Percentiles rank a stretch among this genome's conserved stretches.
phyloP scores from a whole-genome alignment of 1,284 basidiomycete genomes.

The Cryptococcus sp. region DNA sequence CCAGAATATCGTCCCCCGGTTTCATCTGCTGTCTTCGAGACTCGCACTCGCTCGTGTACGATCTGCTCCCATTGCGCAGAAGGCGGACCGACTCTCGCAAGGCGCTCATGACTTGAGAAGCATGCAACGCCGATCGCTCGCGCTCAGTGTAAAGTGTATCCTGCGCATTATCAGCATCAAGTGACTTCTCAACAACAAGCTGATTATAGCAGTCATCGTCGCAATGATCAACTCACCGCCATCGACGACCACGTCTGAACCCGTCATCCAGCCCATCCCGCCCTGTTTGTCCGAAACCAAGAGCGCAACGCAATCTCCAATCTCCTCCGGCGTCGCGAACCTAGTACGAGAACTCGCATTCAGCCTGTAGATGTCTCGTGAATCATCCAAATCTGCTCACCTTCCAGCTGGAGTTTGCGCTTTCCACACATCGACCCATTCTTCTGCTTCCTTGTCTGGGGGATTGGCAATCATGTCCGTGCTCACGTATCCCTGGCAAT shows the following conservation, averaged over 20 bases:
- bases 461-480: conserved; percentile 53
- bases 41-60: too few species aligned
- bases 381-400: not conserved
- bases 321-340: conserved; percentile 44
- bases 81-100: too few species aligned
- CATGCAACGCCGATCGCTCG: too few species aligned
- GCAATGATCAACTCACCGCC: conserved; percentile 35
- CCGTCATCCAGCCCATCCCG: conserved; percentile 46
- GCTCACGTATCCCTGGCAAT: conserved; percentile 41
- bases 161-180: too few species aligned
- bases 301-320: conserved; percentile 45
- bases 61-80: too few species aligned
- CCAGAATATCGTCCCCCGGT: too few species aligned
- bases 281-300: conserved; percentile 35
- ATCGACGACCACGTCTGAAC: conserved; percentile 50
- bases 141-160: too few species aligned
- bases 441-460: conserved; percentile 38
- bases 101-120: too few species aligned
- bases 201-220: not conserved
- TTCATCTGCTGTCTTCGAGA: too few species aligned
- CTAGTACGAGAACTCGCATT: conserved; percentile 10
- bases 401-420: conserved; percentile 19
- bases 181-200: not conserved
- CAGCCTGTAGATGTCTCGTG: not conserved
- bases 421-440: conserved; percentile 43